phyloP scores from a whole-genome alignment of 2,329 filamentous ascomycete species.

The Exophiala phaeomuriformis region DNA sequence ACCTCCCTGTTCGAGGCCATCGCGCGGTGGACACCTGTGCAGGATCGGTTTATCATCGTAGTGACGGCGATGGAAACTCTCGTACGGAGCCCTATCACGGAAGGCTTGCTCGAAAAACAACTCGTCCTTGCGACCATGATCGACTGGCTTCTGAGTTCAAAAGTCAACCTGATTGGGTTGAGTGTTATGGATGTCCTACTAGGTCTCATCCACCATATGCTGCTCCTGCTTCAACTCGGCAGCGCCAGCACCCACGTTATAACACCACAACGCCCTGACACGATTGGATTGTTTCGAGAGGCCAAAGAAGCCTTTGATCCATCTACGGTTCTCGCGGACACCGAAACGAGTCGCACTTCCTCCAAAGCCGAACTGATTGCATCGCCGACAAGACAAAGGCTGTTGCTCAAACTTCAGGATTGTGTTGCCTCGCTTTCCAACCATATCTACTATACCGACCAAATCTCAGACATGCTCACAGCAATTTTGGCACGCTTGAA shows the following conservation, averaged over 20 bases:
- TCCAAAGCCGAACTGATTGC: conserved; percentile 40
- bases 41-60: conserved; percentile 86
- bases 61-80: conserved; percentile 73
- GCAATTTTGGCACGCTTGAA: conserved; percentile 72
- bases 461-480: conserved; percentile 88
- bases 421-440: conserved; percentile 89
- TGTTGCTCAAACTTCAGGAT: conserved; percentile 64
- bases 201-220: conserved; percentile 75
- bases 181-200: conserved; percentile 93
- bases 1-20: conserved; percentile 72
- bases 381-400: conserved; percentile 49
- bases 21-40: conserved; percentile 82
- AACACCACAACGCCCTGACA: conserved; percentile 34
- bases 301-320: conserved; percentile 25
- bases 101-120: conserved; percentile 66
- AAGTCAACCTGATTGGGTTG: conserved; percentile 87
- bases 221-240: conserved; percentile 63
- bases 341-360: conserved; percentile 3
- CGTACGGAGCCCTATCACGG: conserved; percentile 58
- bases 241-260: conserved; percentile 35
- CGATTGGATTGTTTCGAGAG: conserved; percentile 29
- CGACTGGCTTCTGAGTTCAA: conserved; percentile 72
- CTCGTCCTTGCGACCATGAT: conserved; percentile 70
- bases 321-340: conserved; percentile 10
- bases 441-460: conserved; percentile 94